Evolutionary conservation across 2,329 filamentous ascomycete genomes (phyloP).

Genomic region (Bisporella sp.): DNA sequence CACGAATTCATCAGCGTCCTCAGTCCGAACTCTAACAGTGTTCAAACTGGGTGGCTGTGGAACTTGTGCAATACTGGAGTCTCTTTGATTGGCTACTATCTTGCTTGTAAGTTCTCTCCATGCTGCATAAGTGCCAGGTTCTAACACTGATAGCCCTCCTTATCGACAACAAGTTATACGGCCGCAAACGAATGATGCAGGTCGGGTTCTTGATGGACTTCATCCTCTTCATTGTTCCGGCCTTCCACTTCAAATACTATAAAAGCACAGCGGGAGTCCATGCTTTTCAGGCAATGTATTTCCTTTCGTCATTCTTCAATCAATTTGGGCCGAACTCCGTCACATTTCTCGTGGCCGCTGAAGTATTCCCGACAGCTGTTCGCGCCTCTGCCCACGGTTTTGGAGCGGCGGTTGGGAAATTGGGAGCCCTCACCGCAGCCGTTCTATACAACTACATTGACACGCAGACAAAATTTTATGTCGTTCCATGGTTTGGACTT

Average conservation of each 20-base stretch:
- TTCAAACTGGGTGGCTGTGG: constrained; percentile 87
- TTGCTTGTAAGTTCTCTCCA: constrained; percentile 46
- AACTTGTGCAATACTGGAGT: constrained; percentile 88
- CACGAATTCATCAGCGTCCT: constrained; percentile 82
- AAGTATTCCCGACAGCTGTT: constrained; percentile 92
- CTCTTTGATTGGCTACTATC: constrained; percentile 81
- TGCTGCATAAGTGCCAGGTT: neutral
- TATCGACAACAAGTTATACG: constrained; percentile 61
- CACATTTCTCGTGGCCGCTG: constrained; percentile 91
- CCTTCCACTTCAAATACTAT: constrained; percentile 84
- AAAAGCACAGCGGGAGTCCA: constrained; percentile 64
- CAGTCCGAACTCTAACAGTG: constrained; percentile 45
- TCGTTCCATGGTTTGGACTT: constrained; percentile 94
- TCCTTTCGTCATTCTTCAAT: constrained; percentile 97
- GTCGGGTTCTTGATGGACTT: constrained; percentile 90
- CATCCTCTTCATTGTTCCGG: constrained; percentile 86
- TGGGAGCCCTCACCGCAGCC: constrained; percentile 78
- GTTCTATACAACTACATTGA: constrained; percentile 94
- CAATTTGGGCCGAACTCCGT: constrained; percentile 92
- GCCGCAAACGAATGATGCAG: constrained; percentile 94
- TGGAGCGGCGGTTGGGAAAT: constrained; percentile 84
- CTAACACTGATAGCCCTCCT: constrained; percentile 11
- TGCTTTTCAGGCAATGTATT: constrained; percentile 97
- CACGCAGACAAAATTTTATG: constrained; percentile 76
- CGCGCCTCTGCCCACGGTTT: constrained; percentile 92